Percentiles rank a stretch among this genome's conserved stretches.
Conservation (phyloP, 2,329 filamentous ascomycete genomes). For the Tolypocladium cylindrosporum region DNA sequence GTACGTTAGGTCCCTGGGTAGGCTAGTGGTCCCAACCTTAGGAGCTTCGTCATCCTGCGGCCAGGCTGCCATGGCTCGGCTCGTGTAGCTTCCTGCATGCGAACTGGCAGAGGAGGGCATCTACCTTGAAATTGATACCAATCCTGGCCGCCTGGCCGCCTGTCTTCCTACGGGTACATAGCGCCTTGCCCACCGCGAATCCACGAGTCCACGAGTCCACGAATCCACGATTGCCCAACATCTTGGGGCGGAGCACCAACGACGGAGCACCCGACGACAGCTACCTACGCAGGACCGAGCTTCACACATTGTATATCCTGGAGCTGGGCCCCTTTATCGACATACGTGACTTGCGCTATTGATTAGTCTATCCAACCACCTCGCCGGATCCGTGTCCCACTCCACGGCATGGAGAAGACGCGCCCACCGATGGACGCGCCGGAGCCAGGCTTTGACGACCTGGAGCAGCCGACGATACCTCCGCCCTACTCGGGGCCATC, state of each 20-base stretch:
- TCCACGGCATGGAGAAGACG: neutral
- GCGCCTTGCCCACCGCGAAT: neutral
- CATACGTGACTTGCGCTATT: neutral
- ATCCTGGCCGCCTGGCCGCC: neutral
- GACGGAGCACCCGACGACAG: neutral
- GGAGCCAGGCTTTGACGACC: neutral
- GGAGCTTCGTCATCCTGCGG: neutral
- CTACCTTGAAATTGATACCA: neutral
- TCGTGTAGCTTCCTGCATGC: neutral
- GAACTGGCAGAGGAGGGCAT: neutral
- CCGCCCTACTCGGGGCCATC: neutral
- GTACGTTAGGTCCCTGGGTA: no score
- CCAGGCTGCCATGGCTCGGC: neutral
- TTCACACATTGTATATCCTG: neutral
- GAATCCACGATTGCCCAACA: neutral
- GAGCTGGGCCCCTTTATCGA: neutral
- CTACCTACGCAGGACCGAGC: neutral
- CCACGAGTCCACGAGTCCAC: neutral
- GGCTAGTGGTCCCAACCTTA: neutral
- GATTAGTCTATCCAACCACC: neutral
- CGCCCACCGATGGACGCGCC: neutral
- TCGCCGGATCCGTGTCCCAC: neutral
- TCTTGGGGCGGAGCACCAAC: neutral
- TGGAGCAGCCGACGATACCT: neutral
- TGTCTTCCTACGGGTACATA: no score